These are phyloP conservation scores for Kluyveromyces starmeri DNA, from an alignment of 805 yeast species.

Conservation along the genomic window DNA sequence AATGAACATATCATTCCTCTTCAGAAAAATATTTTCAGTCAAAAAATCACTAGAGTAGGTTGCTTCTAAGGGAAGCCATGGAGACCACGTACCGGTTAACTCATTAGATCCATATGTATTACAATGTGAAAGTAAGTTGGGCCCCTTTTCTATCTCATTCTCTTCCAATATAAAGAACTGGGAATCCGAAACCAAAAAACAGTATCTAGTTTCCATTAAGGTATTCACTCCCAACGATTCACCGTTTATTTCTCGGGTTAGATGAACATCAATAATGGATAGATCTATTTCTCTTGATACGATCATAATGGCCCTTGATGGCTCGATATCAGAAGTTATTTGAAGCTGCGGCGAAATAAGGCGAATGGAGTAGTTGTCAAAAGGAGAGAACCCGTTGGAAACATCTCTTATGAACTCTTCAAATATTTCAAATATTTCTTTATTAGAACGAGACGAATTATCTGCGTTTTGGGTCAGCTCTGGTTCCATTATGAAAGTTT, in stretches of 20 bases:
- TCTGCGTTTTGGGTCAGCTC: slow-evolving; percentile 1
- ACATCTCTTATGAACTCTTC: slow-evolving; percentile 39
- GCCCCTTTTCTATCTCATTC: slow-evolving; percentile 27
- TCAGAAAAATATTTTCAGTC: slow-evolving; percentile 38
- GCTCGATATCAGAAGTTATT: slow-evolving; percentile 37
- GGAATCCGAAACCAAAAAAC: slow-evolving; percentile 46
- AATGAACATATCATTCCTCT: slow-evolving; percentile 44
- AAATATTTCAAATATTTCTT: slow-evolving; percentile 35
- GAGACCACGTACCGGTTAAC: slow-evolving; percentile 45
- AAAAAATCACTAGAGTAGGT: slow-evolving; percentile 42
- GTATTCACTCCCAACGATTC: slow-evolving; percentile 26
- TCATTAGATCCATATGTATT: slow-evolving; percentile 24
- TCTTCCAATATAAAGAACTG: slow-evolving; percentile 44
- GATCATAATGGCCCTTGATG: slow-evolving; percentile 40
- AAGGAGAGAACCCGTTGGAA: slow-evolving; percentile 33
- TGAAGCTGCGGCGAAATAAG: slow-evolving; percentile 58
- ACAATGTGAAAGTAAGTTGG: slow-evolving; percentile 26
- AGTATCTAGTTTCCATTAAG: slow-evolving; percentile 47
- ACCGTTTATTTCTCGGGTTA: slow-evolving; percentile 25
- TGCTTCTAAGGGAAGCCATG: slow-evolving; percentile 55
- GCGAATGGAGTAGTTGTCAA: slow-evolving; percentile 44
- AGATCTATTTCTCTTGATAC: slow-evolving; percentile 53
- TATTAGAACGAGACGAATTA: slow-evolving; percentile 15
- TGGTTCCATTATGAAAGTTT: slow-evolving; percentile 16
- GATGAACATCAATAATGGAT: slow-evolving; percentile 39